Percentiles rank a stretch among this genome's conserved stretches.
phyloP scores from a whole-genome alignment of 805 yeast species.

The Wickerhamiella nectarea region DNA sequence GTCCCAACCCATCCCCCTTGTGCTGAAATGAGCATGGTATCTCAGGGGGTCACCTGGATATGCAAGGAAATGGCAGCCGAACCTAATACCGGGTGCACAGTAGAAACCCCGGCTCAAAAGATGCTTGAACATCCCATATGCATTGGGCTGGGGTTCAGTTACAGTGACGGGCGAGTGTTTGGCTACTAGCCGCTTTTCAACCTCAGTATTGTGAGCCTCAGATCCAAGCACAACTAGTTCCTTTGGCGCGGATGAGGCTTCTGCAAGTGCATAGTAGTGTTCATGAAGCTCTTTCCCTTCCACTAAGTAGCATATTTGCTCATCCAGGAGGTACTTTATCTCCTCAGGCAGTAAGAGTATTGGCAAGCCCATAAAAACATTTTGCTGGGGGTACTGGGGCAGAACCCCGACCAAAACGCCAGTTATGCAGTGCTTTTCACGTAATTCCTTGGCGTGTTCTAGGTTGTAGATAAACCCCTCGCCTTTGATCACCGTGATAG shows the following conservation, averaged over 20 bases:
- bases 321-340: constrained; percentile 45
- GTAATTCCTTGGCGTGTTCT: constrained; percentile 37
- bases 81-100: constrained; percentile 73
- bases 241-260: not conserved
- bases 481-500: constrained; percentile 30
- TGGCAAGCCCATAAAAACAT: constrained; percentile 75
- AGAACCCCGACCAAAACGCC: constrained; percentile 77
- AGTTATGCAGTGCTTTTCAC: constrained; percentile 46
- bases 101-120: constrained; percentile 37
- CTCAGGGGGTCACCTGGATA: constrained; percentile 92
- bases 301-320: constrained; percentile 32
- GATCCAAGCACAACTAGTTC: not conserved
- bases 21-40: constrained; percentile 76
- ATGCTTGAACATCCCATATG: constrained; percentile 29
- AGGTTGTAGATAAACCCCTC: constrained; percentile 47
- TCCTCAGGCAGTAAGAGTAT: constrained; percentile 63
- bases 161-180: constrained; percentile 1
- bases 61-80: constrained; percentile 79
- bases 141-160: constrained; percentile 9
- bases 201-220: not conserved
- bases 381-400: constrained; percentile 87
- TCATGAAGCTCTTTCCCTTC: constrained; percentile 28
- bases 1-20: constrained; percentile 37
- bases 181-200: constrained; percentile 4
- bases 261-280: not conserved